Conservation (phyloP, 2,329 filamentous ascomycete species). For the Pyricularia pennisetigena region DNA sequence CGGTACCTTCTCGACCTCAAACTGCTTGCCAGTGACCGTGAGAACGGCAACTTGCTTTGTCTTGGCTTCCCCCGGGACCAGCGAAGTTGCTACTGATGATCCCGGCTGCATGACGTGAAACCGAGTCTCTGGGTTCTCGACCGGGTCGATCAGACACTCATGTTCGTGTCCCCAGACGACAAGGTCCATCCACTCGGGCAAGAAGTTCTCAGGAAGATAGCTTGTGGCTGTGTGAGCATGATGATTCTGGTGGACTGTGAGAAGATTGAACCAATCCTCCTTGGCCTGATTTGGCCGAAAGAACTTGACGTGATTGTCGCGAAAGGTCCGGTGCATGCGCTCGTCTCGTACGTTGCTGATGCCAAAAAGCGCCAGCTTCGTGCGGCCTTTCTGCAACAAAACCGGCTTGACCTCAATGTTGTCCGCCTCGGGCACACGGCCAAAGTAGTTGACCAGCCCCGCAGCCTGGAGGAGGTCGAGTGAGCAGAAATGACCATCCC, state of each 20-base stretch:
- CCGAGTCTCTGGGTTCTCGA: constrained; percentile 72
- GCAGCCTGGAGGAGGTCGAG: constrained; percentile 86
- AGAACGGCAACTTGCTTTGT: constrained; percentile 85
- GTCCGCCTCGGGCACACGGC: constrained; percentile 81
- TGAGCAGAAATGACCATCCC: constrained; percentile 84
- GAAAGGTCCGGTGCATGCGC: constrained; percentile 84
- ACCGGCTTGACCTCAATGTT: constrained; percentile 90
- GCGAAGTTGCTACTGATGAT: constrained; percentile 88
- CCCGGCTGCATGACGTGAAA: constrained; percentile 98
- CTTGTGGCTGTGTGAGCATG: constrained; percentile 83
- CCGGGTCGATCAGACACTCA: constrained; percentile 84
- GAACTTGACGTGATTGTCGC: constrained; percentile 90
- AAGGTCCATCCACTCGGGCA: constrained; percentile 84
- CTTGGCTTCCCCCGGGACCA: constrained; percentile 82
- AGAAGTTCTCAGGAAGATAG: constrained; percentile 88
- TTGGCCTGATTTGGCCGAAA: constrained; percentile 73
- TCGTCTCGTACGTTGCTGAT: constrained; percentile 96
- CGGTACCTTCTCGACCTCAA: constrained; percentile 69
- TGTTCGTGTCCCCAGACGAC: constrained; percentile 98
- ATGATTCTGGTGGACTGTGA: constrained; percentile 95
- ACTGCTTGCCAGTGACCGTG: constrained; percentile 73
- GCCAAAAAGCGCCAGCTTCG: constrained; percentile 87
- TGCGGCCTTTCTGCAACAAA: constrained; percentile 83
- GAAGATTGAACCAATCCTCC: constrained; percentile 89
- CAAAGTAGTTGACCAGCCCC: constrained; percentile 92